Evolutionary conservation across 2,329 filamentous ascomycete species (phyloP).

Genomic region (Myriosclerotinia curreyana): DNA sequence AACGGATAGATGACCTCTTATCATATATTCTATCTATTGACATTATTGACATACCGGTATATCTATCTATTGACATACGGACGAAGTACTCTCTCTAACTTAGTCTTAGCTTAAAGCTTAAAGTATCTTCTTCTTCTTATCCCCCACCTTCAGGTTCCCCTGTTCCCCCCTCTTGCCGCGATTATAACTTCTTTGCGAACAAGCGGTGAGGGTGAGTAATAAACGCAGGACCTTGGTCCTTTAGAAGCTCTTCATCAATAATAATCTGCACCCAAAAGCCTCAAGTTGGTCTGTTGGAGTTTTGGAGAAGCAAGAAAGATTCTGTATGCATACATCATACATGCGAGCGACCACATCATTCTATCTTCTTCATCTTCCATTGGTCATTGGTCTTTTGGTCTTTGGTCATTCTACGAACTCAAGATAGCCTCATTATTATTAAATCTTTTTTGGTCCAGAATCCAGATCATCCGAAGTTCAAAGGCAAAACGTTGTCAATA

Average conservation of each 20-base stretch:
- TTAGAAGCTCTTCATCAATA: no score
- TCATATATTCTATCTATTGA: no score
- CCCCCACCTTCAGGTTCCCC: slow-evolving; percentile 3
- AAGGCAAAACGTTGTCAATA: background rate
- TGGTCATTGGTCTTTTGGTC: no score
- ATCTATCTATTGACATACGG: no score
- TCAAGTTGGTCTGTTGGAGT: no score
- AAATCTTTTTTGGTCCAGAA: no score
- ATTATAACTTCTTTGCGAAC: slow-evolving; percentile 12
- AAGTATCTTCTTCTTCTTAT: slow-evolving; percentile 13
- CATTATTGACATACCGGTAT: no score
- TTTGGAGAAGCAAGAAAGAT: background rate
- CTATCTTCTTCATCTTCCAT: background rate
- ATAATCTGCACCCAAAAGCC: slow-evolving; percentile 4
- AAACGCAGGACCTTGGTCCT: no score
- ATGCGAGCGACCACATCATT: slow-evolving; percentile 2
- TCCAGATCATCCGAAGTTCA: background rate
- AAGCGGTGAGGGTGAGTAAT: no score
- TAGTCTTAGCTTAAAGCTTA: background rate
- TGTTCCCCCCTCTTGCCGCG: background rate
- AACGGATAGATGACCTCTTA: no score
- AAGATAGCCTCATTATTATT: slow-evolving; percentile 22
- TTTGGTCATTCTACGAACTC: slow-evolving; percentile 9
- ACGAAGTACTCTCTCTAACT: no score
- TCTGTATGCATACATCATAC: slow-evolving; percentile 13